Evolutionary conservation across 768 basidiomycete genomes (phyloP), one percentile per base, ranked within the genome.

Genomic region (Russula compacta): DNA sequence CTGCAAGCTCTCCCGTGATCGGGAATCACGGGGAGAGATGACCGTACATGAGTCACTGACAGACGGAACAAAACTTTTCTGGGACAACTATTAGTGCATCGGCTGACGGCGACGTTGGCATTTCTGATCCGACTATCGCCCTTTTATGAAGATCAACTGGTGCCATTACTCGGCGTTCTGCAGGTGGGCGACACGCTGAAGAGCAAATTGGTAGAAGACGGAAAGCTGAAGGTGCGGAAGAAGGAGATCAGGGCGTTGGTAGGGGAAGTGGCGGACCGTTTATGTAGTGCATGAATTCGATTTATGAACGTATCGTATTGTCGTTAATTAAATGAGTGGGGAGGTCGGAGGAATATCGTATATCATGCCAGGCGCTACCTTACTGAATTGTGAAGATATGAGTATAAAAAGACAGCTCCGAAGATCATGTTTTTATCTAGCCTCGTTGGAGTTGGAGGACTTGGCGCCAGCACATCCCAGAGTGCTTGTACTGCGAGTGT

Each of bases 121-220:
- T 81, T 91, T 68, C 72, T 92, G 39, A 64, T 95, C 43, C 85
- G 87, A 14, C 72, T 90, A 35, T 89, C 91, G 4, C 91, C 94
- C 0, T 80, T 77, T 33, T 83, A 81, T 65, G 82, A 81, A 40
- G 71, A 73, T 0, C 78, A 83, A 64, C 66, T 89, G 12, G 65
- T 61, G 5, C 73, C 81, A 3, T 69, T 97, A 55, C 71, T 95
- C 36, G 84, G 91, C 60, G 86, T 90, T 10, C 74, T 98, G 40
- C 83, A 85, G 47, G 81, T 82, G 14, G 77, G 74, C 43, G 74
- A 75, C 14, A 77, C 79, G 33, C 71, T 95, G 62, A 76, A 76
- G 67, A 69, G 73, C n/a, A 92, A 90, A 67, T 68, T 88, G 24
- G 29, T 38, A 14, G 71, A 61, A 42, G 74, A 76, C 60, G 82